These are phyloP conservation scores for Plectosphaerella sp. DNA, from an alignment of 2,329 filamentous ascomycete genomes.

Conservation along the genomic window DNA sequence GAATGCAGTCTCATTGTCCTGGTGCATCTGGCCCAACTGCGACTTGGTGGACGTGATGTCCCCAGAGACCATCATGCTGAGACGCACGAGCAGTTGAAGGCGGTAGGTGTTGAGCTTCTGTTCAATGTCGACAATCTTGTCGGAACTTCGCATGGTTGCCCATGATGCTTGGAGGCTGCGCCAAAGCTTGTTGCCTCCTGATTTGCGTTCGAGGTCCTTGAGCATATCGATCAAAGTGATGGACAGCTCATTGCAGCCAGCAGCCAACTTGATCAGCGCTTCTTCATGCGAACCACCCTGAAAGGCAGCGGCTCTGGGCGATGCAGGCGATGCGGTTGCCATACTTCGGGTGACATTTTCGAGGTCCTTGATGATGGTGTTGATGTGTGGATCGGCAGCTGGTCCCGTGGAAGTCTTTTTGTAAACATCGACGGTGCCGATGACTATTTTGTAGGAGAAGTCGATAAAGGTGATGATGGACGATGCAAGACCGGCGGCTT, in stretches of 20 bases:
- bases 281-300: not conserved
- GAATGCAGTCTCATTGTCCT: not conserved
- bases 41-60: no score
- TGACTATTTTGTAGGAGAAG: not conserved
- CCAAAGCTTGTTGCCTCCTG: not conserved
- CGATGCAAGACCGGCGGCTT: not conserved
- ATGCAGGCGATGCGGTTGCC: not conserved
- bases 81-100: not conserved
- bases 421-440: not conserved
- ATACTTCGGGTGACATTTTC: slow-evolving; percentile 1
- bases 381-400: slow-evolving; percentile 8
- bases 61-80: not conserved
- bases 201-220: not conserved
- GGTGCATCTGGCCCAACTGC: no score
- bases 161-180: not conserved
- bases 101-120: not conserved
- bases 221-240: not conserved
- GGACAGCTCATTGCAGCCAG: not conserved
- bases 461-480: slow-evolving; percentile 1
- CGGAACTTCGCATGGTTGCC: not conserved
- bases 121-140: not conserved
- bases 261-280: not conserved
- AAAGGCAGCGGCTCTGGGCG: not conserved
- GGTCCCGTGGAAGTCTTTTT: not conserved
- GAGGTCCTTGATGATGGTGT: slow-evolving; percentile 3